Percentiles rank a stretch among this genome's conserved stretches.
Evolutionary conservation across 2,329 filamentous ascomycete species (phyloP).

Genomic region (Penicillium sp.): DNA sequence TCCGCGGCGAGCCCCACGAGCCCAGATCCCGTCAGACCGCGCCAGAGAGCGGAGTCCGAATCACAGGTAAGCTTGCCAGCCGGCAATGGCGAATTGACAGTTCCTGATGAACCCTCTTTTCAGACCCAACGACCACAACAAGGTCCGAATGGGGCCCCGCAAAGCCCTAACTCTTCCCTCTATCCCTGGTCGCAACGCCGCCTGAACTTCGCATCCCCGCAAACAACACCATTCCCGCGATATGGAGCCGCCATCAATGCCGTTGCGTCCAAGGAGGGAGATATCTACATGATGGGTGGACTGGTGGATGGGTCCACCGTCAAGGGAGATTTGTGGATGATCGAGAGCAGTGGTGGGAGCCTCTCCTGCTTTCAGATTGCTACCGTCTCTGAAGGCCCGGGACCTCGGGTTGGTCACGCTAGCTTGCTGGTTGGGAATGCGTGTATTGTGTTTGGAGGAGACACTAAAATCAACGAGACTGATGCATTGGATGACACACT

Average conservation of each 20-base stretch:
- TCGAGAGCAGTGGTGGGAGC: slow-evolving; percentile 78
- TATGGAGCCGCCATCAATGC: slow-evolving; percentile 97
- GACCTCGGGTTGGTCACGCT: slow-evolving; percentile 89
- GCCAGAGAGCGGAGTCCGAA: slow-evolving; percentile 56
- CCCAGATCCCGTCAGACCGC: slow-evolving; percentile 63
- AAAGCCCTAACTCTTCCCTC: slow-evolving; percentile 70
- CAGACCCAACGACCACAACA: slow-evolving; percentile 42
- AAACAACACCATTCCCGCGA: slow-evolving; percentile 86
- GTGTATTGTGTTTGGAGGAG: slow-evolving; percentile 97
- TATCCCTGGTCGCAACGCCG: slow-evolving; percentile 96
- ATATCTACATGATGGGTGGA: slow-evolving; percentile 97
- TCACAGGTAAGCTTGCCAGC: slow-evolving; percentile 48
- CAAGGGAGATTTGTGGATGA: slow-evolving; percentile 96
- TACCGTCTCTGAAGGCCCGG: slow-evolving; percentile 90
- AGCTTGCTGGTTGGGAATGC: slow-evolving; percentile 95
- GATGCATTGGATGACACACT: slow-evolving; percentile 92
- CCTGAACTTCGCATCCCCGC: slow-evolving; percentile 78
- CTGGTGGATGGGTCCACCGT: slow-evolving; percentile 93
- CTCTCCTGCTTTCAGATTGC: slow-evolving; percentile 89
- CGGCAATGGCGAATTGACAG: not conserved
- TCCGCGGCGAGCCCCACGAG: slow-evolving; percentile 66
- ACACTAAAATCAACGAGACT: slow-evolving; percentile 93
- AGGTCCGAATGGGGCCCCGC: slow-evolving; percentile 56
- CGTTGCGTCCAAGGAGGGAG: slow-evolving; percentile 89
- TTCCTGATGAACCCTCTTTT: not conserved